Evolutionary conservation across 108 stramenopile genomes (phyloP), one percentile per base, ranked within the genome.

Genomic region (Phaeodactylum tricornutum): DNA sequence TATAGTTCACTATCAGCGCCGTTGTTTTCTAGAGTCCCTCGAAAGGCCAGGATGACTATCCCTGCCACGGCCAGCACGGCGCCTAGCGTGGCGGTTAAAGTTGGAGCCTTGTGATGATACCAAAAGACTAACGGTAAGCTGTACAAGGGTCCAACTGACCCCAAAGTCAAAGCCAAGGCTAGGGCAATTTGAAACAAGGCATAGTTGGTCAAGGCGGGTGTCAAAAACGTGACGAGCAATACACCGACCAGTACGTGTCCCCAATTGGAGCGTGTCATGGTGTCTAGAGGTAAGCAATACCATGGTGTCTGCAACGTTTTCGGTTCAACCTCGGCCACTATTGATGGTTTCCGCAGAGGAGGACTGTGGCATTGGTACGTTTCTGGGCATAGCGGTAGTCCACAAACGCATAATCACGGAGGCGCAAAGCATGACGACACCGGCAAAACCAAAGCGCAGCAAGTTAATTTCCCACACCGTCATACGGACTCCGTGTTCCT

Each of bases 391-490:
- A 30, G 29, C 4, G 9, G 29, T 38, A 31, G 29, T 35, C 33
- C 27, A 45, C 9, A 73, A 3, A 23, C 57, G 41, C 64, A 79
- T 67, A 11, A 29, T 38, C 0, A 51, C 2, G 23, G 79, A 82
- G 24, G 83, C 28, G 8, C 57, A 19, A 9, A 62, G 15, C 63
- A 85, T 83, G 38, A 71, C 35, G 1, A 75, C 39, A 7, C 81
- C 81, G 4, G 92, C 77, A 61, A 76, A 85, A 2, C 92, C 92
- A 68, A 94, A 94, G 23, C 92, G 82, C 34, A 94, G 65, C 28
- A 90, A 43, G 26, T 79, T 84, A 34, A 94, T 89, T 43, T 81
- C 66, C 79, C 77, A 89, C 12, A 86, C 80, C 15, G 83, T 77
- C 67, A 88, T 69, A 0, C 51, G 61, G 1, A 43, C 53, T 1